Percentiles rank a stretch among this genome's conserved stretches.
Evolutionary conservation across 257 asterid genomes (phyloP).

Genomic region (Nicotiana sylvestris): DNA sequence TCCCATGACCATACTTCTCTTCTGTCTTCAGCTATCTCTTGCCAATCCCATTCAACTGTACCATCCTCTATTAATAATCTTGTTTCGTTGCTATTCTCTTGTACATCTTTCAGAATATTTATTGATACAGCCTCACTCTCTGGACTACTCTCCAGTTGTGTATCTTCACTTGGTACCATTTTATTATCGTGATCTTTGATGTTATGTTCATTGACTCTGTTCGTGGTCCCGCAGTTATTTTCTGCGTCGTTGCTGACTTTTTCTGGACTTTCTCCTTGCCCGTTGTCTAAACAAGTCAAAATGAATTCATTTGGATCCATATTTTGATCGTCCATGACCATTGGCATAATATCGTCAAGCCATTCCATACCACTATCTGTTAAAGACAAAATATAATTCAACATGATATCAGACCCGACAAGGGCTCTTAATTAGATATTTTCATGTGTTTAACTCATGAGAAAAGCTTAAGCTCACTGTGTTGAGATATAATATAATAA

Average conservation of each 20-base stretch:
- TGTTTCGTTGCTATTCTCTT: neutral
- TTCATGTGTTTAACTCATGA: too few relatives aligned
- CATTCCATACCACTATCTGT: slow-evolving; percentile 9
- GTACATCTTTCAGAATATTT: neutral
- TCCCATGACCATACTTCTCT: slow-evolving; percentile 5
- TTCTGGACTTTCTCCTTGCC: neutral
- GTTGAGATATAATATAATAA: too few relatives aligned
- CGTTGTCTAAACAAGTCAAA: neutral
- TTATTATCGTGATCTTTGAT: neutral
- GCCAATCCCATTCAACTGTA: slow-evolving; percentile 25
- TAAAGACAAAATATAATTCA: neutral
- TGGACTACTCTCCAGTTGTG: neutral
- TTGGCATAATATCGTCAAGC: slow-evolving; percentile 23
- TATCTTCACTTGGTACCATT: neutral
- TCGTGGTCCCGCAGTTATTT: neutral
- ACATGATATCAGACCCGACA: neutral
- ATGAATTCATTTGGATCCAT: neutral
- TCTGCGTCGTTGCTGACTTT: neutral
- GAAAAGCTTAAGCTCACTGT: neutral
- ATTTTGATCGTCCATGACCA: neutral
- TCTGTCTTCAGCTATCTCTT: slow-evolving; percentile 10
- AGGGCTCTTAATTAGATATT: too few relatives aligned
- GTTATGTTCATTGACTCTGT: too few relatives aligned
- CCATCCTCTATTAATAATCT: neutral
- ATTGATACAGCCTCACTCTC: neutral